phyloP scores from a whole-genome alignment of 148 eudicot genomes.

The Amaranthus palmeri region DNA sequence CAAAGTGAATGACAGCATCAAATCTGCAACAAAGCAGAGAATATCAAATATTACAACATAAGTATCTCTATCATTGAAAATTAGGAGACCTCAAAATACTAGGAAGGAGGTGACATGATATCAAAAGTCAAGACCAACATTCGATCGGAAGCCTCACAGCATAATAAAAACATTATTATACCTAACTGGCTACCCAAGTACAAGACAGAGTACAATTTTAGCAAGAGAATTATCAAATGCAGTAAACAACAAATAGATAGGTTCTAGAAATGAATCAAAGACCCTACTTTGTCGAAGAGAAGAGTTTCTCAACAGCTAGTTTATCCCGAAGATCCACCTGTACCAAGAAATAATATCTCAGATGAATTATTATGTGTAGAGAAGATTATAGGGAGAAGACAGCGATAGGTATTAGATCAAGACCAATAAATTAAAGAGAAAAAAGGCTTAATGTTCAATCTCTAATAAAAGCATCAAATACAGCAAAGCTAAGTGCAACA shows the following conservation, averaged over 20 bases:
- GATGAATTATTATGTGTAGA: not conserved
- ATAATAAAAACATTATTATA: not conserved
- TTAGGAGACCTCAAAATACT: not conserved
- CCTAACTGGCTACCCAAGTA: not conserved
- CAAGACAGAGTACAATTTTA: not conserved
- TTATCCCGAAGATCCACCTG: constrained; percentile 89
- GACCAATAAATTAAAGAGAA: not conserved
- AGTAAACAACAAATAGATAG: no score
- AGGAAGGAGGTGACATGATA: not conserved
- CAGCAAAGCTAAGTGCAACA: not conserved
- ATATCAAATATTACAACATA: not conserved
- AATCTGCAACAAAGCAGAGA: constrained; percentile 47
- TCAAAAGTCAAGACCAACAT: not conserved
- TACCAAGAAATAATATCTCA: constrained; percentile 24
- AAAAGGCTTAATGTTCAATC: not conserved
- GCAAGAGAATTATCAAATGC: no score
- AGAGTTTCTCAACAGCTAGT: constrained; percentile 69
- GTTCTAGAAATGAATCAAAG: not conserved
- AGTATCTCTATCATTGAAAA: no score
- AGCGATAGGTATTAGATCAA: not conserved
- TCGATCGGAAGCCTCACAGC: not conserved
- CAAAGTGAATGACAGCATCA: constrained; percentile 97
- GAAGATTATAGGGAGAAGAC: not conserved
- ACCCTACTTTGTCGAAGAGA: constrained; percentile 72
- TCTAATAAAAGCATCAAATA: constrained; percentile 2